Evolutionary conservation across 805 yeast genomes (phyloP).

Genomic region (Clavispora vitiphila): DNA sequence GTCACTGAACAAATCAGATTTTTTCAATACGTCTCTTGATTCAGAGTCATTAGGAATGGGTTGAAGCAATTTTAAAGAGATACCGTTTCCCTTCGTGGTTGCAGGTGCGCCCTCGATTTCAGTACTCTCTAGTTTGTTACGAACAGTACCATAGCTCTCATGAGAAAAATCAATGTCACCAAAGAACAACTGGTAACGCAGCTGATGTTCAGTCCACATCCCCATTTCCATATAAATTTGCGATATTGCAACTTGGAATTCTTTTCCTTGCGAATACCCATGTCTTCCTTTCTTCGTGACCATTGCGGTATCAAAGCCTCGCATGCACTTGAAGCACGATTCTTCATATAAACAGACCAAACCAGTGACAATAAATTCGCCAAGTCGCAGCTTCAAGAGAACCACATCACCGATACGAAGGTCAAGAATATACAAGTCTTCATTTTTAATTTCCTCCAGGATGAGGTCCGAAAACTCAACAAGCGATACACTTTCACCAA

Average conservation of each 20-base stretch:
- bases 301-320: constrained; percentile 55
- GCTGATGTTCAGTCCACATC: constrained; percentile 38
- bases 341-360: constrained; percentile 24
- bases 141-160: constrained; percentile 9
- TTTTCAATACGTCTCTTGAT: neutral
- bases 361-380: constrained; percentile 43
- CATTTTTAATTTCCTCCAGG: constrained; percentile 23
- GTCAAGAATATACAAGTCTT: constrained; percentile 44
- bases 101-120: neutral
- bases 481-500: constrained; percentile 20
- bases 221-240: constrained; percentile 35
- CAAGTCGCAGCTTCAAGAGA: constrained; percentile 24
- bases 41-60: neutral
- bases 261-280: constrained; percentile 13
- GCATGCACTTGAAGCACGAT: constrained; percentile 41
- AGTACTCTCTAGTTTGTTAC: neutral
- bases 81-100: neutral
- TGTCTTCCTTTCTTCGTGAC: constrained; percentile 20
- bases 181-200: constrained; percentile 18
- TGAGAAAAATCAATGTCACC: constrained; percentile 18
- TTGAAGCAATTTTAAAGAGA: neutral
- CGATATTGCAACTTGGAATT: constrained; percentile 21
- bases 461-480: constrained; percentile 35
- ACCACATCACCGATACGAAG: constrained; percentile 55
- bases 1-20: constrained; percentile 9